Base-by-base conservation (phyloP, 805 yeast species). In the Blastobotrys terrestris region DNA sequence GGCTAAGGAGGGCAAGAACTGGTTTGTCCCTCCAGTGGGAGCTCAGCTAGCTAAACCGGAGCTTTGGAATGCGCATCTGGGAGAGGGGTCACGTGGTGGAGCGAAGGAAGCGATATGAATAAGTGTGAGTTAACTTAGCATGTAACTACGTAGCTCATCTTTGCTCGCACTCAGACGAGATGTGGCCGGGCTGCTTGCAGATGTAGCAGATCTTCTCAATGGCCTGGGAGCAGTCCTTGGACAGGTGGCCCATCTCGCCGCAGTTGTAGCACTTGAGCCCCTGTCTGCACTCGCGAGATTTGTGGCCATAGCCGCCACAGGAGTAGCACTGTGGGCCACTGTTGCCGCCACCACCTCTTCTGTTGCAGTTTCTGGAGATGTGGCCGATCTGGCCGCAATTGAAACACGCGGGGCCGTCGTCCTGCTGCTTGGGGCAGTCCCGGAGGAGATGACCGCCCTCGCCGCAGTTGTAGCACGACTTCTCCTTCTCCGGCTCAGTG, bases 381-480 rank as follows among this genome's bases (percentile, higher is more conserved):
- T 91, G 97, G 53, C 97, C 97, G 58, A 80, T 75, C 73, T 85
- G 84, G 63, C 96, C 96, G 74, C 97, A 90, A 58, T 90, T 86
- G 79, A 89, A 90, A 74, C 97, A 90, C 39, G 52, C 50, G 5
- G 35, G 35, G 8, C 35, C 35, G 46, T 53, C 54, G 8, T 48
- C 31, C 11, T 55, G 54, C 48, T 52, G 56, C 46, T 59, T 55
- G 22, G 57, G 54, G 74, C 97, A 90, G 68, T 90, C 96, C 49
- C 85, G 74, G 71, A 85, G 88, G 63, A 90, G 83, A 67, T 90
- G 97, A 53, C 96, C 97, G 53, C 85, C 78, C 69, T 85, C 87
- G 64, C 94, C 94, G 74, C 97, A 90, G 71, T 85, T 85, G 84
- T 86, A 90, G 73, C 97, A 90, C 71, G 90, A 90, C 73, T 90